Evolutionary conservation across 495 filamentous ascomycete genomes (phyloP), one percentile per base, ranked within the genome.

Genomic region (Lasiosphaeria hispida): DNA sequence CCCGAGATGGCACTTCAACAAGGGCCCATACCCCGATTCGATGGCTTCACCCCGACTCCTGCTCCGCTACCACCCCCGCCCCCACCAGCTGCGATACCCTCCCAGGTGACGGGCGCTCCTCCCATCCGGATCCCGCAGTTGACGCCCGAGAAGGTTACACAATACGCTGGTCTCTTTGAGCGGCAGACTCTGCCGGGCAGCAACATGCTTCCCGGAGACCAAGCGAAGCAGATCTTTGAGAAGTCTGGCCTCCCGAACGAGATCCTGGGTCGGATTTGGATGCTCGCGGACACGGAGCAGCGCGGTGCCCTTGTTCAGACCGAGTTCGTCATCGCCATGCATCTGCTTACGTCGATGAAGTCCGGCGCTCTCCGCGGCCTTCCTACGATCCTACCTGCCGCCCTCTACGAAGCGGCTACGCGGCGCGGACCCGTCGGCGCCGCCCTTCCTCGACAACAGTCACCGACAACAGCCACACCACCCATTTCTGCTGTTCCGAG

Each of bases 241-340:
- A 88, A 91, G 60, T 91, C 92, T 2, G 85, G 88, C 34, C 79
- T 97, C 23, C 89, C 94, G 1, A 97, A 95, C 69, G 91, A 97
- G 62, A 79, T 89, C 2, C 80, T 98, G 15, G 94, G 91, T 10
- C 85, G 88, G 51, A 97, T 98, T 70, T 98, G 94, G 94, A 91
- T 87, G 64, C 80, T 98, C 47, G 87, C 92, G 9, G 94, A 98
- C 72, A 92, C 89, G 1, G 90, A 96, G 68, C 90, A 96, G 69
- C 84, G 92, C 51, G 95, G 94, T 23, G 86, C 85, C 36, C 82
- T 98, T n/a, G 89, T 89, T 60, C 78, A 84, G 62, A 93, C 91
- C 10, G 94, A 97, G 58, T 98, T 98, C 70, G 88, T 97, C 64
- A 94, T 98, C 63, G 93, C 95, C 10, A 98, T 98, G 94, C 94